These are phyloP conservation scores for Halophytophthora batemanensis DNA, from an alignment of 352 stramenopile species.

Conservation along the genomic window DNA sequence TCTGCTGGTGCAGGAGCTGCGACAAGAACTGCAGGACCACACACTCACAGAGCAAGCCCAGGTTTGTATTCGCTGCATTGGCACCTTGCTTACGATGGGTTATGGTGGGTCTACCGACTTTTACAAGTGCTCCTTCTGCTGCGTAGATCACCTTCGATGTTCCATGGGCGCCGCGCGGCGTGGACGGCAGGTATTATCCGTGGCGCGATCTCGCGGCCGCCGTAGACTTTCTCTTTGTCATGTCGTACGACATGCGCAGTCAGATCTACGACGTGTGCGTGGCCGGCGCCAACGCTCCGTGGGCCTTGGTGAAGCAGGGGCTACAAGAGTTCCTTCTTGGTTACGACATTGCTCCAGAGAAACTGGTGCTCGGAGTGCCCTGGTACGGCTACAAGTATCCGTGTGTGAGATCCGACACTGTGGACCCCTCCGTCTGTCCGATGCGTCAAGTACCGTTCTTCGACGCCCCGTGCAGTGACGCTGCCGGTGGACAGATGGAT, in stretches of 20 bases:
- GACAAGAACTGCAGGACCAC: conserved; percentile 44
- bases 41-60: conserved; percentile 60
- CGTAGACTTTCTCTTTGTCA: conserved; percentile 89
- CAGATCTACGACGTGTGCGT: conserved; percentile 91
- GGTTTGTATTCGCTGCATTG: conserved; percentile 19
- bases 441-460: conserved; percentile 52
- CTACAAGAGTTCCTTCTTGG: conserved; percentile 74
- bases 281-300: conserved; percentile 80
- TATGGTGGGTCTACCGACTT: conserved; percentile 1
- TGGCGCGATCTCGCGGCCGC: conserved; percentile 63
- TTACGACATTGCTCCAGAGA: conserved; percentile 48
- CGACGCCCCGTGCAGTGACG: conserved; percentile 74
- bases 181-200: conserved; percentile 84
- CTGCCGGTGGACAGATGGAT: conserved; percentile 58
- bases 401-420: conserved; percentile 27
- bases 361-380: conserved; percentile 88
- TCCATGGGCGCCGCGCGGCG: conserved; percentile 65
- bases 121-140: conserved; percentile 3
- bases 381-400: conserved; percentile 91
- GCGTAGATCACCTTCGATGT: conserved; percentile 80
- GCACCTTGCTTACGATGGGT: neutral
- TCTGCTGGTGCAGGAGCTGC: conserved; percentile 60
- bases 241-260: conserved; percentile 92
- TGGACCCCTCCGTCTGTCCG: conserved; percentile 16
- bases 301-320: conserved; percentile 65